Base-by-base conservation (phyloP, 345 rosid genomes). In the Syzygium aromaticum region DNA sequence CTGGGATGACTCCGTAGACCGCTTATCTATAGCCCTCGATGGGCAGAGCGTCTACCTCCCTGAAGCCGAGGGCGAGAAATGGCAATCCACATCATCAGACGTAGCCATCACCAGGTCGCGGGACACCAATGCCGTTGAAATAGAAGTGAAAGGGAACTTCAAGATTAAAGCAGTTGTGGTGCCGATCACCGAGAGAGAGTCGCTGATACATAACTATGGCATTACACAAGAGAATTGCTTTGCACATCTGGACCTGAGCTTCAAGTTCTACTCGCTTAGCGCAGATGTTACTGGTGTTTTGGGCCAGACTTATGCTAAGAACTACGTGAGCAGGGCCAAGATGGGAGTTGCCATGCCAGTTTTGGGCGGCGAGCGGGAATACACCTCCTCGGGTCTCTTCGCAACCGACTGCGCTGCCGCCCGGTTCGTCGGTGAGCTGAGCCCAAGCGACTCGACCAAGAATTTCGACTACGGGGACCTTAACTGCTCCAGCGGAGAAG, bases 161-260 rank as follows among this genome's bases (percentile, higher is more conserved):
- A 89, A 88, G 89, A 93, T 93, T 86, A 92, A 91, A 25, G 94
- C 94, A 40, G 93, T 89, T 73, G 96, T 93, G 46, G 92, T 94
- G 3, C 94, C 96, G 6, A 93, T 93, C 77, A 94, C 95, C 0
- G 89, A 91, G 87, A 88, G 90, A 83, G 96, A 95, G 27, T 93
- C 95, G 21, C 88, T 92, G 90, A 89, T 93, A 87, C 96, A 93
- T 88, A 92, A 92, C 85, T 95, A 94, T 56, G 94, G 94, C 57
- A 91, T 94, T 33, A 90, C 90, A 7, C 89, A 89, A 52, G 93
- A 93, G 52, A 94, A 94, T 67, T 93, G 94, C 77, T 92, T 92
- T 30, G 93, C 95, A 84, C 96, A 94, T 85, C 92, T 95, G 23
- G 95, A 95, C 85, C 85, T 94, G 30, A 91, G 95, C 28, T 94